Evolutionary conservation across 1,284 basidiomycete species (phyloP).

Genomic region (Apiotrichum mycotoxinovorans): DNA sequence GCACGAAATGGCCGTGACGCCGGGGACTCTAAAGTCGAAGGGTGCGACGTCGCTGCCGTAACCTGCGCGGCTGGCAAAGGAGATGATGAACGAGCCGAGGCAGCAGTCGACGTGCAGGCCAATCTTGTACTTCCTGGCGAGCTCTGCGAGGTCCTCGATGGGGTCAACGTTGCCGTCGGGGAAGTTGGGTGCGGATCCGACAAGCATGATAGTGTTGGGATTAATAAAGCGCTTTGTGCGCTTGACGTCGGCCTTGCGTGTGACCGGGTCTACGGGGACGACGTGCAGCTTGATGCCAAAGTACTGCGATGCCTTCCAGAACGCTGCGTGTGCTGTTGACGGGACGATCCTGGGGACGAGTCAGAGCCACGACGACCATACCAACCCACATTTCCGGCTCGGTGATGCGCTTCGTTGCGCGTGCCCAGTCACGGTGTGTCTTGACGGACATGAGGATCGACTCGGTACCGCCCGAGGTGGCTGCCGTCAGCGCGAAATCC

Average conservation of each 20-base stretch:
- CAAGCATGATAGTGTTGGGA: conserved; percentile 60
- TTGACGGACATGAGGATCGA: conserved; percentile 83
- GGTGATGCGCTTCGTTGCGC: conserved; percentile 76
- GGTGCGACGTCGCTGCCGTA: conserved; percentile 38
- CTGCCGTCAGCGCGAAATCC: conserved; percentile 16
- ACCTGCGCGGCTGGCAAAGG: conserved; percentile 68
- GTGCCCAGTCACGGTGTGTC: conserved; percentile 90
- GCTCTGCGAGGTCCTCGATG: conserved; percentile 70
- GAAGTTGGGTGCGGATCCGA: conserved; percentile 88
- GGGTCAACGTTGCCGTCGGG: conserved; percentile 84
- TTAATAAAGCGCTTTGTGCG: conserved; percentile 74
- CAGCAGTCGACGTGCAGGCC: conserved; percentile 94
- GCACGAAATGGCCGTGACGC: conserved; percentile 85
- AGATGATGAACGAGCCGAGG: conserved; percentile 85
- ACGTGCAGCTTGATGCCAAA: conserved; percentile 88
- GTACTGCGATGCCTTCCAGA: conserved; percentile 88
- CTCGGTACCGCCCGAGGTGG: conserved; percentile 94
- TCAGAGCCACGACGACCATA: neutral
- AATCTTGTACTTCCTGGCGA: conserved; percentile 73
- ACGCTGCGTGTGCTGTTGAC: conserved; percentile 85
- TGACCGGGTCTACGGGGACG: conserved; percentile 76
- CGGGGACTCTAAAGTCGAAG: conserved; percentile 85
- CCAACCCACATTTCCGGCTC: conserved; percentile 80
- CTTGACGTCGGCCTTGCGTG: conserved; percentile 75
- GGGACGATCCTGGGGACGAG: conserved; percentile 63